Evolutionary conservation across 805 yeast genomes (phyloP).

Genomic region (Candida andamanensis): DNA sequence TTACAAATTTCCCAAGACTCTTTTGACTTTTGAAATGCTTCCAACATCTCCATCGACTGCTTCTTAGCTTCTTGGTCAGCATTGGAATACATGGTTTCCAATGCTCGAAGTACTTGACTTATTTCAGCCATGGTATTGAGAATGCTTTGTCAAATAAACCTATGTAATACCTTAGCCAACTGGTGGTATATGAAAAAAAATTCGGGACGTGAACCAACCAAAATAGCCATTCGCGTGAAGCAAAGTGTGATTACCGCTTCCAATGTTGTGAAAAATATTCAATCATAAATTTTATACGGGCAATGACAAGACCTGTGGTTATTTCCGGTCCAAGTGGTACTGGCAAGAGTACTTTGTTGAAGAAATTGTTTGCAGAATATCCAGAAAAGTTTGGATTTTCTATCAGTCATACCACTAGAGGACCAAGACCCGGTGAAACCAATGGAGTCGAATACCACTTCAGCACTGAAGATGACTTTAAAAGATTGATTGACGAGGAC

Average conservation of each 20-base stretch:
- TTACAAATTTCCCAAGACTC: conserved; percentile 77
- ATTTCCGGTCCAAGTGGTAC: conserved; percentile 96
- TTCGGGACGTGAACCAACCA: too few relatives aligned
- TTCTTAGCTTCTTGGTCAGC: conserved; percentile 42
- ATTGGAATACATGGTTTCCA: conserved; percentile 44
- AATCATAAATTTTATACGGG: too few relatives aligned
- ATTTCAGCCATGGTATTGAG: conserved; percentile 7
- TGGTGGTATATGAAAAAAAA: too few relatives aligned
- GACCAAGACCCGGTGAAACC: conserved; percentile 87
- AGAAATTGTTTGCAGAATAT: conserved; percentile 82
- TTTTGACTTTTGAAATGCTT: conserved; percentile 75
- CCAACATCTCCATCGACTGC: conserved; percentile 53
- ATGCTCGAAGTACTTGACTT: conserved; percentile 38
- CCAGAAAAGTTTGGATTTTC: conserved; percentile 92
- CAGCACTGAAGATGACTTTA: conserved; percentile 72
- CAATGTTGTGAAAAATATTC: too few relatives aligned
- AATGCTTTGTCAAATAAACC: too few relatives aligned
- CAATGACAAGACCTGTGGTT: conserved; percentile 72
- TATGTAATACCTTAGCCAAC: too few relatives aligned
- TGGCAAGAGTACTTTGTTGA: conserved; percentile 91
- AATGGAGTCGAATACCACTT: conserved; percentile 90
- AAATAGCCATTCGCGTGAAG: too few relatives aligned
- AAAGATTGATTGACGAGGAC: conserved; percentile 62
- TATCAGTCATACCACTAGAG: conserved; percentile 87
- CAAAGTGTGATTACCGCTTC: too few relatives aligned